phyloP scores from a whole-genome alignment of 208 protist species.

The Acanthamoeba lenticulata region DNA sequence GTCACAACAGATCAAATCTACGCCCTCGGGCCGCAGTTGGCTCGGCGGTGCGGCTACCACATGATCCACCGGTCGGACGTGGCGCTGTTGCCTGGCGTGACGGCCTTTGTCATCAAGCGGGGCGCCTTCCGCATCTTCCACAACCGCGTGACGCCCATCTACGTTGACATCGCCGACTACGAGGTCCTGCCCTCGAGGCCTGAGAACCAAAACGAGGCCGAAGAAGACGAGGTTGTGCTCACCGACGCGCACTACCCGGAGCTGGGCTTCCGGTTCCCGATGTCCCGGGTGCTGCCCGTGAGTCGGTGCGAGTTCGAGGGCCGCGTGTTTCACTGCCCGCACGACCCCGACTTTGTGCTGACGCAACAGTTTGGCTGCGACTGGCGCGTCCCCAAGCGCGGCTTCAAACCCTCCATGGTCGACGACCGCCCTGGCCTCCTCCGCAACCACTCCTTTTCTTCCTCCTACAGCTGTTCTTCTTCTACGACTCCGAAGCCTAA shows the following conservation, averaged over 20 bases:
- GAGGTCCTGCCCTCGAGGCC: not conserved
- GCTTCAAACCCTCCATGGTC: too few relatives aligned
- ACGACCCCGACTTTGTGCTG: conserved; percentile 7
- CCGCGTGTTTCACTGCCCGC: not conserved
- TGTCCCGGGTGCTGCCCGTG: not conserved
- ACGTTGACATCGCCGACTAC: conserved; percentile 35
- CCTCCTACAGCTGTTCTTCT: too few relatives aligned
- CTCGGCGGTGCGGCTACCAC: not conserved
- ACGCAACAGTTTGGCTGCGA: not conserved
- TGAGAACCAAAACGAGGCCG: not conserved
- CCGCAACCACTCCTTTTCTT: too few relatives aligned
- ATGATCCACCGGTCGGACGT: conserved; percentile 27
- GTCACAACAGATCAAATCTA: not conserved
- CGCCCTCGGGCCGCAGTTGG: not conserved
- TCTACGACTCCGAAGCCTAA: too few relatives aligned
- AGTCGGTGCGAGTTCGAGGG: not conserved
- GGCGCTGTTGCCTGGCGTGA: not conserved
- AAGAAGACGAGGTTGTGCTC: not conserved
- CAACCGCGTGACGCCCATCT: not conserved
- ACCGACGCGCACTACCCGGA: not conserved
- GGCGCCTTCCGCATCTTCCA: conserved; percentile 5
- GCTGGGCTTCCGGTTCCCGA: not conserved
- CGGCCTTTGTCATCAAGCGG: not conserved
- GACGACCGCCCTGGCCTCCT: too few relatives aligned
- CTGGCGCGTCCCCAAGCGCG: conserved; percentile 2